Conservation (phyloP, 1,284 basidiomycete species). For the Ceratobasidium sp. region DNA sequence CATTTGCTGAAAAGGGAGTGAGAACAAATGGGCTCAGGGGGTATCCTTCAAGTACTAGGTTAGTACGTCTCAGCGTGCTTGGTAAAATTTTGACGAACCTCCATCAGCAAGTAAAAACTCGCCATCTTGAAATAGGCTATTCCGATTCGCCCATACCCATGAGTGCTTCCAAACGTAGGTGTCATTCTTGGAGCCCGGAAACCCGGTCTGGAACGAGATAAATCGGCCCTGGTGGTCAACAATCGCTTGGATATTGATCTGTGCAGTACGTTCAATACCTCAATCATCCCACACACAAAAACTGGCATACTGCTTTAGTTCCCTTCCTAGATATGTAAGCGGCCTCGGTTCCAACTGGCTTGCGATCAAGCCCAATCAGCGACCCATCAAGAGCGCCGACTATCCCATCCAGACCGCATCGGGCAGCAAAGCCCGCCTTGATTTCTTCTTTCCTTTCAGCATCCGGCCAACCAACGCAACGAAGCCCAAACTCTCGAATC, state of each 20-base stretch:
- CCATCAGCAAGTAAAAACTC: conserved; percentile 18
- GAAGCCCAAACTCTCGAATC: not conserved
- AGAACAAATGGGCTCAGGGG: not conserved
- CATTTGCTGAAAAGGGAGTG: not conserved
- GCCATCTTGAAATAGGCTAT: not conserved
- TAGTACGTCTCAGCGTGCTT: not conserved
- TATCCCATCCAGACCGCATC: conserved; percentile 1
- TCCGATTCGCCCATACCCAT: not conserved
- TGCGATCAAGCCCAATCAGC: not conserved
- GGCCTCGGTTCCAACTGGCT: not conserved
- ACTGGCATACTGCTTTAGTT: not conserved
- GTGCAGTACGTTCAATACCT: not conserved
- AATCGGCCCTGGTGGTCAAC: conserved; percentile 12
- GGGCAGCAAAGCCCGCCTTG: not conserved
- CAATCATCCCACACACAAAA: not conserved
- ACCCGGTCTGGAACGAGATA: conserved; percentile 5
- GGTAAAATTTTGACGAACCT: not conserved
- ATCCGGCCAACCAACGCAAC: conserved; percentile 9
- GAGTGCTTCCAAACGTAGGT: not conserved
- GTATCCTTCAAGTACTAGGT: not conserved
- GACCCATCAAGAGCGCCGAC: conserved; percentile 1
- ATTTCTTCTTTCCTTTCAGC: conserved; percentile 4
- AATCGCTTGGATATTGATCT: conserved; percentile 14
- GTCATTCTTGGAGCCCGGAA: not conserved
- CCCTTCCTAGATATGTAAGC: conserved; percentile 4